A percentile compares a stretch with the other conserved stretches of the same genome.
These are phyloP conservation scores for Hawksworthiomyces lignivorus DNA, from an alignment of 2,329 filamentous ascomycete genomes.

Conservation along the genomic window DNA sequence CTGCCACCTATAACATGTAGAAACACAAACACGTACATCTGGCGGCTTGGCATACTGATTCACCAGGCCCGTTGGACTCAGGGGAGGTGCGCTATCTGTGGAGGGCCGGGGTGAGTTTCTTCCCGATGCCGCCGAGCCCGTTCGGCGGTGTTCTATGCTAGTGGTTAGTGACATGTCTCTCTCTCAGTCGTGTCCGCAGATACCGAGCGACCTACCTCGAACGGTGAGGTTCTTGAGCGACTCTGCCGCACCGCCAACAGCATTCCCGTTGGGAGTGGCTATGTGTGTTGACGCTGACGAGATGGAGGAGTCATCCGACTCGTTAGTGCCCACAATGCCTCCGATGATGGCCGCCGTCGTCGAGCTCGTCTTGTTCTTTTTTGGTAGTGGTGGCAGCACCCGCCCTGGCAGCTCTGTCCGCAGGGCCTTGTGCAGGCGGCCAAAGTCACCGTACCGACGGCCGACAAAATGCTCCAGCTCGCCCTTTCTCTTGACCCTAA, in stretches of 20 bases:
- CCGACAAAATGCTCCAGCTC: slow-evolving; percentile 72
- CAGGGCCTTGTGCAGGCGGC: slow-evolving; percentile 67
- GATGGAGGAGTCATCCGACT: slow-evolving; percentile 71
- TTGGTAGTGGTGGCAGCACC: slow-evolving; percentile 74
- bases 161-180: no score
- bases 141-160: slow-evolving; percentile 31
- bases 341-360: slow-evolving; percentile 52
- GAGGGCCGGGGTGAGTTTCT: slow-evolving; percentile 35
- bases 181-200: no score
- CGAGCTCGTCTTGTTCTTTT: slow-evolving; percentile 81
- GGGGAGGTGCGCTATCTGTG: slow-evolving; percentile 30
- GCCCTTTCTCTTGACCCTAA: slow-evolving; percentile 73
- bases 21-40: slow-evolving; percentile 16
- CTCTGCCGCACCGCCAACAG: slow-evolving; percentile 21
- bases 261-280: slow-evolving; percentile 23
- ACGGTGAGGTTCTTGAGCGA: slow-evolving; percentile 35
- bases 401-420: slow-evolving; percentile 85
- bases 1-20: no score
- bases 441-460: slow-evolving; percentile 83
- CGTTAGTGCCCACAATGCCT: slow-evolving; percentile 48
- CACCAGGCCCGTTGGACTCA: slow-evolving; percentile 24
- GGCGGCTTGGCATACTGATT: slow-evolving; percentile 16
- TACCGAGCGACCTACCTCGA: slow-evolving; percentile 33
- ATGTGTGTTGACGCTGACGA: slow-evolving; percentile 71
- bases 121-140: slow-evolving; percentile 28